Evolutionary conservation across 164 flowering plant species (phyloP), one percentile per base, ranked within the genome.

Genomic region (Nymphaea colorata): DNA sequence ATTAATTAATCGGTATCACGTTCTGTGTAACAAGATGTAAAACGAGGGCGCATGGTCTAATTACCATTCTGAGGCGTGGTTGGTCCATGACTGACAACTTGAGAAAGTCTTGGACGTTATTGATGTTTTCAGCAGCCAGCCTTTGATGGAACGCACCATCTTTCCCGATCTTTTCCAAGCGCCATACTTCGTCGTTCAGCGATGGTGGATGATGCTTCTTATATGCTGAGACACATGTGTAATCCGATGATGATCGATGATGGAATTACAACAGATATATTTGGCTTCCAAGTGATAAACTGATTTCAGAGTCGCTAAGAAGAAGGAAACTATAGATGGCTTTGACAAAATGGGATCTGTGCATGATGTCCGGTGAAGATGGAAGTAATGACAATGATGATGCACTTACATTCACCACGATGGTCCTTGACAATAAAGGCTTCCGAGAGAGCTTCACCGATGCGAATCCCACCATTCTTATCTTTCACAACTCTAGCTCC

Each of bases 351-450:
- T 4, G 7, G 8, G 12, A 8, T 15, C 14, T 51, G 8, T 15
- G 12, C 8, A 15, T 51, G 57, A 15, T 8, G 14, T 10, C 8
- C 14, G 0, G n/a, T 43, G 18, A 45, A 4, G 10, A 11, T 25
- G 42, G 36, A 18, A 17, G 3, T 25, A 6, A 36, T 64, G 41
- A 11, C 3, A 53, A 57, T 5, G 18, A 42, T 17, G 41, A 44
- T n/a, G 43, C 17, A 77, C 84, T 77, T 62, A 84, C 87, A 67
- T 67, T 82, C 85, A 25, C 87, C 87, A 7, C 87, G 73, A 65
- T 89, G 96, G 68, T 89, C 96, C 71, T 79, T 87, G 42, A 89
- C 92, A 2, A 78, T 59, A 62, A 89, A 89, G 3, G 86, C 68
- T 57, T 87, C 84, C 0, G 87, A 84, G 43, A 78, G 69, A 59